A percentile compares a stretch with the other conserved stretches of the same genome.
phyloP scores from a whole-genome alignment of 441 rosid genomes.

The Melastoma candidum region DNA sequence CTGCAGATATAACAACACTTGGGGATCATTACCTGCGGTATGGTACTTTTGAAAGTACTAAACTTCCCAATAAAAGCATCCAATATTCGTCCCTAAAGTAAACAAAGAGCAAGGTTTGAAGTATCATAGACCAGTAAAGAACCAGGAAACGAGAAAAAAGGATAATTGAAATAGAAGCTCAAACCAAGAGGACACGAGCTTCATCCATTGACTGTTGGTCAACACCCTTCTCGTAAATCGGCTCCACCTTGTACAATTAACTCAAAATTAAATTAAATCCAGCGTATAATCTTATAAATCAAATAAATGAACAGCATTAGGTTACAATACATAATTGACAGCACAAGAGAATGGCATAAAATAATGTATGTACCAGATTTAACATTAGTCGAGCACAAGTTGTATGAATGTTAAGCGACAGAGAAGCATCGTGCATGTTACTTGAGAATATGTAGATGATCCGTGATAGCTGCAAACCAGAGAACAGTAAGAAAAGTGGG shows the following conservation, averaged over 20 bases:
- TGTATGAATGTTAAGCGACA: slow-evolving; percentile 88
- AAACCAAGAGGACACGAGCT: slow-evolving; percentile 78
- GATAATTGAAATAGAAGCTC: slow-evolving; percentile 14
- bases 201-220: slow-evolving; percentile 94
- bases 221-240: slow-evolving; percentile 94
- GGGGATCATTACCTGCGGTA: slow-evolving; percentile 72
- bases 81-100: slow-evolving; percentile 73
- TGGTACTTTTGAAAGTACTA: slow-evolving; percentile 85
- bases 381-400: slow-evolving; percentile 96
- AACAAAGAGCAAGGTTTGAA: slow-evolving; percentile 2
- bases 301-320: slow-evolving; percentile 5
- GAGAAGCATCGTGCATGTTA: slow-evolving; percentile 96
- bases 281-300: slow-evolving; percentile 8
- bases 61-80: slow-evolving; percentile 99
- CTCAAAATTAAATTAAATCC: slow-evolving; percentile 10
- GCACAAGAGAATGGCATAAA: slow-evolving; percentile 9
- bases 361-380: slow-evolving; percentile 61
- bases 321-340: neutral
- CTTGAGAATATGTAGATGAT: slow-evolving; percentile 92
- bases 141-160: neutral
- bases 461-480: slow-evolving; percentile 70
- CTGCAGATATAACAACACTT: slow-evolving; percentile 1
- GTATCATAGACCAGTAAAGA: neutral
- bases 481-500: neutral
- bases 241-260: slow-evolving; percentile 66